phyloP scores from a whole-genome alignment of 441 rosid species.

The Erysimum pusillum region DNA sequence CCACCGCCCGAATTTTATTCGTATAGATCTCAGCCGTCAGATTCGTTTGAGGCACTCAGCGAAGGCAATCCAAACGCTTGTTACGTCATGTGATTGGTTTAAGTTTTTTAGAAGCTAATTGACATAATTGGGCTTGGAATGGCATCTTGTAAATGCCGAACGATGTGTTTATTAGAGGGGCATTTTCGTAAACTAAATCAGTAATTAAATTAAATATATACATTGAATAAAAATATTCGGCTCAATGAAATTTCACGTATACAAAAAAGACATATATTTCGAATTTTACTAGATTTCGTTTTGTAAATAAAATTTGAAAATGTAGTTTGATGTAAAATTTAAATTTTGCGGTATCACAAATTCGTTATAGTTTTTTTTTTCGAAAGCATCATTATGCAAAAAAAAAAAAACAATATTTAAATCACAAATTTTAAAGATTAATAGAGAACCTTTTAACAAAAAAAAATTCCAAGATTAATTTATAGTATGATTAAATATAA shows the following conservation, averaged over 20 bases:
- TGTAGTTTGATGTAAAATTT: not conserved
- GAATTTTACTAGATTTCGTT: not conserved
- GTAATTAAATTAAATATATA: not conserved
- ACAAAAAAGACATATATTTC: not conserved
- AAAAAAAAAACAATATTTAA: no score
- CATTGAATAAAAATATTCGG: not conserved
- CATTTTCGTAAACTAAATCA: not conserved
- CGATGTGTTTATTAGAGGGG: slow-evolving; percentile 18
- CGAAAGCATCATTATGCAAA: no score
- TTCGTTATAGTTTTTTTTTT: no score
- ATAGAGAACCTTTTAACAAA: no score
- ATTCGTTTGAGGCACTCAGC: slow-evolving; percentile 79
- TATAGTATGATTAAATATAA: not conserved
- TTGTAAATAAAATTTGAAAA: slow-evolving; percentile 18
- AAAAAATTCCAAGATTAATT: no score
- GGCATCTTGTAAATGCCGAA: slow-evolving; percentile 2
- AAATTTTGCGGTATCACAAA: no score
- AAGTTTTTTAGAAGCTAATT: slow-evolving; percentile 12
- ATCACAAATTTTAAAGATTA: no score
- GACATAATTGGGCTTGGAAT: slow-evolving; percentile 16
- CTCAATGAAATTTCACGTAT: not conserved
- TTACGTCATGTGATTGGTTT: slow-evolving; percentile 65
- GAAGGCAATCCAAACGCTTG: slow-evolving; percentile 96
- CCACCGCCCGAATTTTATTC: slow-evolving; percentile 51
- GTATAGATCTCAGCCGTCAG: slow-evolving; percentile 57